phyloP scores from a whole-genome alignment of 768 basidiomycete species.

The Panus rudis region DNA sequence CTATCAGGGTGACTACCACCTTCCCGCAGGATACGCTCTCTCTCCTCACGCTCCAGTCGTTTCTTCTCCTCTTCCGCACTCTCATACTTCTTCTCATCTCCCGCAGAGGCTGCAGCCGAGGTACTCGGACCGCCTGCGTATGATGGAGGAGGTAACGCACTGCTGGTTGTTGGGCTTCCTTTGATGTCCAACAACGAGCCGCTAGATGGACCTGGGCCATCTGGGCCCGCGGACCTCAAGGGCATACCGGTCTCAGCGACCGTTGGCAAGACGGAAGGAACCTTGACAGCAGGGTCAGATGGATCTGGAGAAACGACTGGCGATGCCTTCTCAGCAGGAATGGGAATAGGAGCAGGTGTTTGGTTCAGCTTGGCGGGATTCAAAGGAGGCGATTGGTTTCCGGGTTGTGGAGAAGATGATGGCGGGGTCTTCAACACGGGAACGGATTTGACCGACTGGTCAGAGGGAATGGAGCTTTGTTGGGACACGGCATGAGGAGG shows the following conservation, averaged over 20 bases:
- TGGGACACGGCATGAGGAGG: slow-evolving; percentile 10
- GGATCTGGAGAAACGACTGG: slow-evolving; percentile 26
- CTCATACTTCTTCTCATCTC: slow-evolving; percentile 57
- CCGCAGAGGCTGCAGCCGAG: slow-evolving; percentile 38
- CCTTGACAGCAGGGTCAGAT: slow-evolving; percentile 17
- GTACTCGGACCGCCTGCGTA: no score
- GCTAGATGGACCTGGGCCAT: slow-evolving; percentile 59
- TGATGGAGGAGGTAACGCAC: slow-evolving; percentile 3
- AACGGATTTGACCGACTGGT: slow-evolving; percentile 4
- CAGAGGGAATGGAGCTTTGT: slow-evolving; percentile 6
- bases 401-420: slow-evolving; percentile 6
- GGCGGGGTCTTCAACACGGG: not conserved
- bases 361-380: slow-evolving; percentile 25
- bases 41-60: slow-evolving; percentile 46
- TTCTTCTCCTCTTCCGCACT: slow-evolving; percentile 63
- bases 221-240: slow-evolving; percentile 42
- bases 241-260: slow-evolving; percentile 76
- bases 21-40: slow-evolving; percentile 37
- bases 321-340: slow-evolving; percentile 9
- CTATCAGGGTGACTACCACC: slow-evolving; percentile 9
- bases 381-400: slow-evolving; percentile 17
- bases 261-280: slow-evolving; percentile 43
- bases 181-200: slow-evolving; percentile 55
- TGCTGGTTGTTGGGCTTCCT: not conserved
- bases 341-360: slow-evolving; percentile 22